Evolutionary conservation across 768 basidiomycete species (phyloP).

Genomic region (Nidularia pulvinata): DNA sequence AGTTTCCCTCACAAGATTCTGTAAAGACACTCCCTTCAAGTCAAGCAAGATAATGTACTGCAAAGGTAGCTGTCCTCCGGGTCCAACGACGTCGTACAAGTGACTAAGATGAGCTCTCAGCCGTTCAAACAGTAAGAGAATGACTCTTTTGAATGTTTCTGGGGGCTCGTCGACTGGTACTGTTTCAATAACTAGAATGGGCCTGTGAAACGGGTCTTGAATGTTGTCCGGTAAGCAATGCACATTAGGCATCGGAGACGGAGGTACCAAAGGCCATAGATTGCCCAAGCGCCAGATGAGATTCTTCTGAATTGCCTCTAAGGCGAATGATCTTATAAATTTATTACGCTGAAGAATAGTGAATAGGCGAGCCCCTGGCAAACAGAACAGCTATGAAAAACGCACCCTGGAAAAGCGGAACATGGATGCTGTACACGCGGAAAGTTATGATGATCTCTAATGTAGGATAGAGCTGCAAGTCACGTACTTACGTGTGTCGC

Average conservation of each 20-base stretch:
- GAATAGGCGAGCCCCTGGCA: constrained; percentile 4
- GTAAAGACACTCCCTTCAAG: constrained; percentile 52
- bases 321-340: constrained; percentile 60
- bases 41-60: constrained; percentile 75
- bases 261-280: constrained; percentile 31
- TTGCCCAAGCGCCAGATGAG: constrained; percentile 57
- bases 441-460: constrained; percentile 1
- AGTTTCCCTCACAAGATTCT: constrained; percentile 47
- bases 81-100: constrained; percentile 34
- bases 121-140: constrained; percentile 53
- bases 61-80: constrained; percentile 38
- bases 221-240: constrained; percentile 53
- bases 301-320: constrained; percentile 56
- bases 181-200: constrained; percentile 57
- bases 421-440: constrained; percentile 39
- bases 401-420: constrained; percentile 66
- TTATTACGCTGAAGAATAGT: constrained; percentile 52
- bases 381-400: constrained; percentile 9
- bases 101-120: constrained; percentile 55
- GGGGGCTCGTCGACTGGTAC: constrained; percentile 34
- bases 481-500: constrained; percentile 58
- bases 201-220: constrained; percentile 64
- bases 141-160: constrained; percentile 34
- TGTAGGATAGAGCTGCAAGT: background rate
- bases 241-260: constrained; percentile 31